A percentile compares a stretch with the other conserved stretches of the same genome.
Evolutionary conservation across 805 yeast species (phyloP).

Genomic region (Torulaspora gathmanii): DNA sequence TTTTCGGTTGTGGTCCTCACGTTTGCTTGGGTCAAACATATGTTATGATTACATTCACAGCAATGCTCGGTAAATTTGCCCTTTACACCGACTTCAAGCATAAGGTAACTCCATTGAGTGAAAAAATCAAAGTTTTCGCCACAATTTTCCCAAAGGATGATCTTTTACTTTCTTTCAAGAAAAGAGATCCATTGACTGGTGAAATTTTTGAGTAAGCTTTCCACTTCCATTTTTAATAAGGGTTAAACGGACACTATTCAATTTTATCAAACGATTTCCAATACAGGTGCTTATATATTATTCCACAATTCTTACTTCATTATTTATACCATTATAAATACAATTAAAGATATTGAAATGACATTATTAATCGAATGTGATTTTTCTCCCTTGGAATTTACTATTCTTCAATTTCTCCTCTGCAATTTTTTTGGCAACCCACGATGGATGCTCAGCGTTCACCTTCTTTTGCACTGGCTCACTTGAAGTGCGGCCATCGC

Average conservation of each 20-base stretch:
- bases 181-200: slow-evolving; percentile 50
- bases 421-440: slow-evolving; percentile 83
- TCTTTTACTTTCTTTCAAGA: slow-evolving; percentile 68
- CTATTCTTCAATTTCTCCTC: slow-evolving; percentile 61
- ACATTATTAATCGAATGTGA: slow-evolving; percentile 52
- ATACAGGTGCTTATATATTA: slow-evolving; percentile 3
- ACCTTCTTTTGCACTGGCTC: slow-evolving; percentile 4
- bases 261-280: background rate
- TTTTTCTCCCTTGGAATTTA: slow-evolving; percentile 80
- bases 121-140: slow-evolving; percentile 92
- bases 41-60: slow-evolving; percentile 84
- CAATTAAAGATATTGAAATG: background rate
- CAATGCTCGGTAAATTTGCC: slow-evolving; percentile 85
- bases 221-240: background rate
- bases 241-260: background rate
- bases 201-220: slow-evolving; percentile 23
- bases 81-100: slow-evolving; percentile 78
- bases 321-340: slow-evolving; percentile 1
- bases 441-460: slow-evolving; percentile 77
- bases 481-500: background rate
- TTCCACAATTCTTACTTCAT: slow-evolving; percentile 1
- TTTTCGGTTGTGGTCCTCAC: slow-evolving; percentile 96
- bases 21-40: slow-evolving; percentile 93
- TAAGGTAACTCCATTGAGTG: slow-evolving; percentile 75
- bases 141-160: slow-evolving; percentile 98